These are phyloP conservation scores for Pistacia integerrima DNA, from an alignment of 345 rosid species.

Conservation along the genomic window DNA sequence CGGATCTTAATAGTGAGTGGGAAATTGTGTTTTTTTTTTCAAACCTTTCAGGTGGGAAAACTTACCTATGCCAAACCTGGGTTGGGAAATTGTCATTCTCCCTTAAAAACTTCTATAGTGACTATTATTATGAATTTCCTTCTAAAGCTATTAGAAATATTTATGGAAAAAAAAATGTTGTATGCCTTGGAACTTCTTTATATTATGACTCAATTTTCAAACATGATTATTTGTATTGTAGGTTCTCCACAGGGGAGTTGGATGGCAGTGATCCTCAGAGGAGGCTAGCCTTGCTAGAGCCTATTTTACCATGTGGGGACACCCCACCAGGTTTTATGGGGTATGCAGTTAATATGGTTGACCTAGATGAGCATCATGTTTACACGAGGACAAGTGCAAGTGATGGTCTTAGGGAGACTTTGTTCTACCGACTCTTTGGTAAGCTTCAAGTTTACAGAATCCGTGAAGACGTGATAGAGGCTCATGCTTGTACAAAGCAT, in stretches of 20 bases:
- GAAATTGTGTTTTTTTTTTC: no score
- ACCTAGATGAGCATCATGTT: slow-evolving; percentile 30
- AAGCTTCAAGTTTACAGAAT: slow-evolving; percentile 64
- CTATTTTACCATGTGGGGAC: slow-evolving; percentile 39
- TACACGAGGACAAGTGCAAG: slow-evolving; percentile 28
- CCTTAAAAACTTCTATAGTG: background rate
- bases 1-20: no score
- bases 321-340: slow-evolving; percentile 55
- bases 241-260: slow-evolving; percentile 33
- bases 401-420: slow-evolving; percentile 58
- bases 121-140: background rate
- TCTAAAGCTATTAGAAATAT: background rate
- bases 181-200: background rate
- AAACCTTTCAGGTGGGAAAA: no score
- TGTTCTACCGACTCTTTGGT: slow-evolving; percentile 51
- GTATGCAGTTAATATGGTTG: slow-evolving; percentile 68
- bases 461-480: slow-evolving; percentile 37
- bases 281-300: slow-evolving; percentile 48
- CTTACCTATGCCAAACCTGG: no score
- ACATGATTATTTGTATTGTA: slow-evolving; percentile 19
- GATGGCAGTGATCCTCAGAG: slow-evolving; percentile 38
- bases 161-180: background rate
- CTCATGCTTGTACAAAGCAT: slow-evolving; percentile 36
- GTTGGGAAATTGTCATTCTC: no score
- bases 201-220: background rate